Conservation (phyloP, 371 early-diverging fungal species). For the Sporodiniella umbellata region DNA sequence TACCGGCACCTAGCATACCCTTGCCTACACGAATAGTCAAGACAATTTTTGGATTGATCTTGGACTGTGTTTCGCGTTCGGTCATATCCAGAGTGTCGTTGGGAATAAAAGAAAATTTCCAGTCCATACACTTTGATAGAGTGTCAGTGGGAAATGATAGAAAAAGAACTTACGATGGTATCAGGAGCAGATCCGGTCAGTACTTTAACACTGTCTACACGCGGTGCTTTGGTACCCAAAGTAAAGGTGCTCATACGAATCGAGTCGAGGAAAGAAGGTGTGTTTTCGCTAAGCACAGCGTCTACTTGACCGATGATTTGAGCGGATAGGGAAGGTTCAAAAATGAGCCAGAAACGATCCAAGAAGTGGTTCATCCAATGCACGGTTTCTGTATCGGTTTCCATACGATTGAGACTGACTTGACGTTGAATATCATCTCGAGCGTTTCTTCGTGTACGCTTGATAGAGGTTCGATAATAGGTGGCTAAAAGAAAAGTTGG, state of each 20-base stretch:
- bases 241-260: conserved; percentile 90
- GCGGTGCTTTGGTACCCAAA: conserved; percentile 91
- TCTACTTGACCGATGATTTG: conserved; percentile 72
- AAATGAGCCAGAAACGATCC: conserved; percentile 84
- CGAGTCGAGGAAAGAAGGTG: conserved; percentile 86
- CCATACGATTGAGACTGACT: conserved; percentile 45
- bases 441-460: conserved; percentile 59
- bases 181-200: conserved; percentile 78
- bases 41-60: conserved; percentile 87
- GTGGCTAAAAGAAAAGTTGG: conserved; percentile 54
- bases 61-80: conserved; percentile 51
- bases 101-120: conserved; percentile 79
- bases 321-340: conserved; percentile 85
- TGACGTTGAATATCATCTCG: conserved; percentile 70
- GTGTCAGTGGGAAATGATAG: background rate
- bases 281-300: conserved; percentile 66
- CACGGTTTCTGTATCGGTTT: conserved; percentile 74
- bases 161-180: conserved; percentile 52
- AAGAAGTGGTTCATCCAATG: conserved; percentile 96
- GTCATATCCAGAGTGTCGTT: conserved; percentile 70
- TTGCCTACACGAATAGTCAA: conserved; percentile 89
- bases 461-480: conserved; percentile 70
- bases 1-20: conserved; percentile 78
- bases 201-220: conserved; percentile 79
- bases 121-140: conserved; percentile 76